Conservation (phyloP, 2,329 filamentous ascomycete species). For the Aspergillus niger region DNA sequence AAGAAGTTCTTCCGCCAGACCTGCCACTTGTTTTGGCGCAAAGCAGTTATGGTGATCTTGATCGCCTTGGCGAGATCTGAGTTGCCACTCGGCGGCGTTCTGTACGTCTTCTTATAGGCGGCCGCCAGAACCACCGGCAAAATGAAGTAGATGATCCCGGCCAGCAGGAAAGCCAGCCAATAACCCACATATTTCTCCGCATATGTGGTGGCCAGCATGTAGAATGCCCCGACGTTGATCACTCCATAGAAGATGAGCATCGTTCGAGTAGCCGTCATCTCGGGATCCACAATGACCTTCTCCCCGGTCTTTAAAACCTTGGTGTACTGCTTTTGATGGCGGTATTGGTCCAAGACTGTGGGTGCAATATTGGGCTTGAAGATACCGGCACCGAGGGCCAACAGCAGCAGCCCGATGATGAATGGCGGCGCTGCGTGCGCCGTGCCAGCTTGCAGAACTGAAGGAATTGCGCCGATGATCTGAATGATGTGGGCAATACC, state of each 20-base stretch:
- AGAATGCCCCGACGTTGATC: conserved; percentile 38
- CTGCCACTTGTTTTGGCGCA: conserved; percentile 36
- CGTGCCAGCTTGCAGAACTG: conserved; percentile 39
- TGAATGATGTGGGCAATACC: conserved; percentile 39
- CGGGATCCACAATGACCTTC: conserved; percentile 51
- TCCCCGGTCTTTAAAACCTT: conserved; percentile 49
- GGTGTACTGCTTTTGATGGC: conserved; percentile 40
- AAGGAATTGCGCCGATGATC: conserved; percentile 42
- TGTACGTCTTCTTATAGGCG: conserved; percentile 38
- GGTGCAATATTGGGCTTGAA: conserved; percentile 49
- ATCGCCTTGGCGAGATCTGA: conserved; percentile 36
- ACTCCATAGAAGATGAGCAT: conserved; percentile 41
- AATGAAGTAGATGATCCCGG: conserved; percentile 38
- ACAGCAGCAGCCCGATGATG: conserved; percentile 41
- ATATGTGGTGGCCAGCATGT: conserved; percentile 43
- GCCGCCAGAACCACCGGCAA: conserved; percentile 36
- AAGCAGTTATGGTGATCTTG: conserved; percentile 35
- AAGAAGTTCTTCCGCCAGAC: conserved; percentile 38
- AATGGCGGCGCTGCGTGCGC: conserved; percentile 40
- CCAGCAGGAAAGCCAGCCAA: conserved; percentile 39
- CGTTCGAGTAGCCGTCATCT: conserved; percentile 44
- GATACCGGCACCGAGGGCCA: conserved; percentile 43
- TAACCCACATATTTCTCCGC: conserved; percentile 45
- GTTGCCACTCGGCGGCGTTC: conserved; percentile 32
- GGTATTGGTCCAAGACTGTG: conserved; percentile 48